Conservation (phyloP, 1,284 basidiomycete genomes). For the Ceratobasidium sp. region DNA sequence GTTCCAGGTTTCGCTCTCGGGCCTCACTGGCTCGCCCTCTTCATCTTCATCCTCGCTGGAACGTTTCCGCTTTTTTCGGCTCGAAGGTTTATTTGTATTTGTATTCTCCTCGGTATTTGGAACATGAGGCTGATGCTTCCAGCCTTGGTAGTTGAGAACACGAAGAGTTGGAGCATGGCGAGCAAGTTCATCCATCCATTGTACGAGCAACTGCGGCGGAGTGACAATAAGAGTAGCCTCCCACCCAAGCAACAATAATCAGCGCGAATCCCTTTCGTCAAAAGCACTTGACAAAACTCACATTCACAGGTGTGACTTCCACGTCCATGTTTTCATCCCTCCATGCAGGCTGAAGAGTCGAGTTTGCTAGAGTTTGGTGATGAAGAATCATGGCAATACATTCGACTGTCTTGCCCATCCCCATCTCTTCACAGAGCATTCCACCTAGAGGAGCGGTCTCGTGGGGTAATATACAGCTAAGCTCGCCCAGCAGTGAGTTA, state of each 20-base stretch:
- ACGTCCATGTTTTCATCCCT: constrained; percentile 76
- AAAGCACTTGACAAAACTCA: constrained; percentile 56
- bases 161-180: constrained; percentile 82
- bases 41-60: constrained; percentile 51
- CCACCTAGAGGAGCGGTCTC: constrained; percentile 59
- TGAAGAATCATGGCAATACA: constrained; percentile 82
- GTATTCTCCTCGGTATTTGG: constrained; percentile 63
- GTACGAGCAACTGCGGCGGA: constrained; percentile 80
- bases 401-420: constrained; percentile 88
- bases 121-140: constrained; percentile 60
- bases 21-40: constrained; percentile 54
- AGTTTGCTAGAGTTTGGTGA: constrained; percentile 70
- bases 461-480: constrained; percentile 57
- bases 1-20: constrained; percentile 56
- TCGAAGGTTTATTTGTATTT: constrained; percentile 57
- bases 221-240: constrained; percentile 89
- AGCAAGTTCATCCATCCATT: constrained; percentile 88
- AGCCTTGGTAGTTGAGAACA: constrained; percentile 86
- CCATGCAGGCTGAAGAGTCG: constrained; percentile 66
- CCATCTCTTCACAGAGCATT: constrained; percentile 74
- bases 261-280: constrained; percentile 22
- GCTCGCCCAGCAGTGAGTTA: constrained; percentile 70
- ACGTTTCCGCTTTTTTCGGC: constrained; percentile 49
- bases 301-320: constrained; percentile 78
- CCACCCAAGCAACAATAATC: not conserved